Conservation (phyloP, 768 basidiomycete genomes). For the Xerocomellus chrysenteron region DNA sequence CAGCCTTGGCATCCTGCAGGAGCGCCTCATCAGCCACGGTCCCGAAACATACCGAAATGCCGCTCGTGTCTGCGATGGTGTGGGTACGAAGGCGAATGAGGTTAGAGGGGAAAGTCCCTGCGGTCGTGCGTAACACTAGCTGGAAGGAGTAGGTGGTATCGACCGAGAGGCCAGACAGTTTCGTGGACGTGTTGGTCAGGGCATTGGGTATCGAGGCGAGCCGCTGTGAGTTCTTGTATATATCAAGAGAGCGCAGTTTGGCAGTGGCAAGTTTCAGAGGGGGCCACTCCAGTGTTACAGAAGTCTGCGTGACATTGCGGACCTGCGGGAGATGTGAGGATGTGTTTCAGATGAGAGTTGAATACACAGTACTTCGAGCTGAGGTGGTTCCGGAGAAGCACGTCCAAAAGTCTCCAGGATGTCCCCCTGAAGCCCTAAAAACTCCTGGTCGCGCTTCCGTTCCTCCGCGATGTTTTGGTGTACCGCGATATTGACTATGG, state of each 20-base stretch:
- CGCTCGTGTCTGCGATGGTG: slow-evolving; percentile 93
- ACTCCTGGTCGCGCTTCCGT: slow-evolving; percentile 73
- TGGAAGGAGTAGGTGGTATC: slow-evolving; percentile 92
- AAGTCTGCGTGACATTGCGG: slow-evolving; percentile 94
- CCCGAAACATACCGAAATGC: slow-evolving; percentile 93
- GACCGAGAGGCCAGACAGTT: slow-evolving; percentile 78
- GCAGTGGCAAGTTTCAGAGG: slow-evolving; percentile 79
- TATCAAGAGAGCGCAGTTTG: slow-evolving; percentile 84
- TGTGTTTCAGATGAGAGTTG: neutral
- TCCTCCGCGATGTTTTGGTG: slow-evolving; percentile 86
- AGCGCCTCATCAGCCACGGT: slow-evolving; percentile 76
- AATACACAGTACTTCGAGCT: slow-evolving; percentile 57
- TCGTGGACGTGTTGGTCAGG: slow-evolving; percentile 80
- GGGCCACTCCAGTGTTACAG: slow-evolving; percentile 96
- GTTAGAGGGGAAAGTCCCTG: slow-evolving; percentile 88
- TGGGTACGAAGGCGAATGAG: slow-evolving; percentile 83
- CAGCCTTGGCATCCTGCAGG: slow-evolving; percentile 78
- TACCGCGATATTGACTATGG: slow-evolving; percentile 96
- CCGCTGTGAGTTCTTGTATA: slow-evolving; percentile 89
- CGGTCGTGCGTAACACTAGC: slow-evolving; percentile 87
- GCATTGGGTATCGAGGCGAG: slow-evolving; percentile 85
- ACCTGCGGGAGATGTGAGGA: slow-evolving; percentile 46
- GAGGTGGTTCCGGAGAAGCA: slow-evolving; percentile 64
- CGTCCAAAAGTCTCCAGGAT: slow-evolving; percentile 77
- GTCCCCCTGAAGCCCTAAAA: slow-evolving; percentile 79